Evolutionary conservation across 441 rosid species (phyloP).

Genomic region (Erodium moschatum): DNA sequence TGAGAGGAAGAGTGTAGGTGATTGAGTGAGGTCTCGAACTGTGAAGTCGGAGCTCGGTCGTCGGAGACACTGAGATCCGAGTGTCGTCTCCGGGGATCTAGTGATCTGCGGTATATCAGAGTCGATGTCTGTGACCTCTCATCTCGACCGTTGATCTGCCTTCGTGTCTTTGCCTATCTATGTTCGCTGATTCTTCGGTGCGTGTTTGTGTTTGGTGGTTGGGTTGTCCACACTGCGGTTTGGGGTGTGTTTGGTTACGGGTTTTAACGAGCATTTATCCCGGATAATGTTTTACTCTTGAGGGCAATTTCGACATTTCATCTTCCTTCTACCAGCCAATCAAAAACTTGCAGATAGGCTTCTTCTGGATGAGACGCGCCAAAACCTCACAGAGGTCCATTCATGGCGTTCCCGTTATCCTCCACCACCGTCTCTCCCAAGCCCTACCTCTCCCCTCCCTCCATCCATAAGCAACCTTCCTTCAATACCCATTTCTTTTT

Average conservation of each 20-base stretch:
- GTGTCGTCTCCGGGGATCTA: conserved; percentile 7
- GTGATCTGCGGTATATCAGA: conserved; percentile 8
- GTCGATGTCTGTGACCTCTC: conserved; percentile 4
- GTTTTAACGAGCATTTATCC: neutral
- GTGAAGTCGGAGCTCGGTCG: conserved; percentile 9
- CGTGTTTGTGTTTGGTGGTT: neutral
- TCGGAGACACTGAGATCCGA: conserved; percentile 2
- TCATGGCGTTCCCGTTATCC: conserved; percentile 47
- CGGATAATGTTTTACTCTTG: neutral
- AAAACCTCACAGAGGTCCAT: conserved; percentile 15
- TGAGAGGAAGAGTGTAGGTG: neutral
- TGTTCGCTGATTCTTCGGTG: conserved; percentile 9
- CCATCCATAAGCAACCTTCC: conserved; percentile 18
- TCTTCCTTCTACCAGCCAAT: neutral
- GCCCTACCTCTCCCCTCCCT: conserved; percentile 17
- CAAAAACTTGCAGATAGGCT: conserved; percentile 24
- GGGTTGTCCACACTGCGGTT: conserved; percentile 1
- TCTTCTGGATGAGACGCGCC: conserved; percentile 36
- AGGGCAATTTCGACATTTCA: conserved; percentile 4
- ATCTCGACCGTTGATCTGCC: neutral
- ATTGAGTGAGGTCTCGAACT: conserved; percentile 6
- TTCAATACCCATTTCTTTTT: conserved; percentile 26
- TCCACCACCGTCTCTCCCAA: conserved; percentile 30
- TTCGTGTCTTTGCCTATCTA: neutral
- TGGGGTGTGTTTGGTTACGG: neutral